A percentile compares a stretch with the other conserved stretches of the same genome.
Evolutionary conservation across 2,329 filamentous ascomycete species (phyloP).

Genomic region (Aspergillus oerlinghausenensis): DNA sequence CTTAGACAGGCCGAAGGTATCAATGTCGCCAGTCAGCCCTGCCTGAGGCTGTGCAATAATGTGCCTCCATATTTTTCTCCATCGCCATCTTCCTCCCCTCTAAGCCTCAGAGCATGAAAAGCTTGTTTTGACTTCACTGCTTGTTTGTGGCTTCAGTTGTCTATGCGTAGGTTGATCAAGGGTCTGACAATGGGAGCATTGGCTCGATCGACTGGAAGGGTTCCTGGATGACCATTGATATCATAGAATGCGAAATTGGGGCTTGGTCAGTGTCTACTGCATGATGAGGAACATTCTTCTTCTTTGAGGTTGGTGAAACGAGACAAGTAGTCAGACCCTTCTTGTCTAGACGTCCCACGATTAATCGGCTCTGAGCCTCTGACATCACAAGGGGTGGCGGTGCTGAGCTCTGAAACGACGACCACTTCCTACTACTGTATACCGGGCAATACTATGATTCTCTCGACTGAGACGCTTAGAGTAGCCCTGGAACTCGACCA

Average conservation of each 20-base stretch:
- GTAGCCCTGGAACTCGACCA: not conserved
- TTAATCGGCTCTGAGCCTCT: not conserved
- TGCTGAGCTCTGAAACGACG: not conserved
- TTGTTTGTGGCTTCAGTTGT: not conserved
- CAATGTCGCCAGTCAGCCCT: conserved; percentile 1
- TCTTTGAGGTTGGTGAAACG: not conserved
- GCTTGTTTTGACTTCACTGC: not conserved
- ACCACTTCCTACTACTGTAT: not conserved
- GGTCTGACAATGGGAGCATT: not conserved
- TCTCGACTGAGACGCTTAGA: not conserved
- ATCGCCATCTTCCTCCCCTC: not conserved
- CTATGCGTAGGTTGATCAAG: not conserved
- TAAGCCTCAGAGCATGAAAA: not conserved
- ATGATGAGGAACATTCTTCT: not conserved
- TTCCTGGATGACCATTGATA: not conserved
- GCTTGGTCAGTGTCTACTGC: not conserved
- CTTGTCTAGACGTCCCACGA: not conserved
- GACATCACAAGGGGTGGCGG: not conserved
- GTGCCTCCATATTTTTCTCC: not conserved
- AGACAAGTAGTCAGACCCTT: not conserved
- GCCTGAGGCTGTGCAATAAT: conserved; percentile 6
- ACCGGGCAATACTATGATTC: not conserved
- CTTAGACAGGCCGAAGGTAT: not conserved
- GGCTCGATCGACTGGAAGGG: no score
- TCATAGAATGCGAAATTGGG: not conserved